phyloP scores from a whole-genome alignment of 257 asterid genomes.

The Solanum pinnatisectum region DNA sequence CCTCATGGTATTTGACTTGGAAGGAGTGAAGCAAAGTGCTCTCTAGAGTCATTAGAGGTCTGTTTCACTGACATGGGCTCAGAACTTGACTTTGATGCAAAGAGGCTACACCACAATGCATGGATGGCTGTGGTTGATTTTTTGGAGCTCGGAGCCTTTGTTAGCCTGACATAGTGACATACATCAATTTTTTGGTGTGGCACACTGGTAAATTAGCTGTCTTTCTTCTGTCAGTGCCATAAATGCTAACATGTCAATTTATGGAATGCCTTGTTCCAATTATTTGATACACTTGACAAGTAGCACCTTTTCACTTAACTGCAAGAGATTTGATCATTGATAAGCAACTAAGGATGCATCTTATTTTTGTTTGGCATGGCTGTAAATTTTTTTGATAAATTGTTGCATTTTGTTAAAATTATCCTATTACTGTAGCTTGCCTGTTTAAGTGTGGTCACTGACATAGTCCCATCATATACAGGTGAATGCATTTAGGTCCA shows the following conservation, averaged over 20 bases:
- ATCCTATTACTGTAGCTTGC: not conserved
- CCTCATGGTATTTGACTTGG: not conserved
- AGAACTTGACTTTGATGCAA: not conserved
- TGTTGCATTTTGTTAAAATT: not conserved
- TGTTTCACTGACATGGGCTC: not conserved
- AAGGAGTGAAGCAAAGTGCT: not conserved
- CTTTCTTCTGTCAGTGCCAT: not conserved
- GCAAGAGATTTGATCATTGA: not conserved
- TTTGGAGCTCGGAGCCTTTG: not conserved
- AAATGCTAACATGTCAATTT: not conserved
- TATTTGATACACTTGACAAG: not conserved
- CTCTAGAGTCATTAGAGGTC: not conserved
- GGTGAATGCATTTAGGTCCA: constrained; percentile 92
- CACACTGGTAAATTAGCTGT: not conserved
- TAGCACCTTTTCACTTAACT: not conserved
- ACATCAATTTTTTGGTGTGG: not conserved
- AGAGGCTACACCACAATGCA: not conserved
- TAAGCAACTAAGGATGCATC: not conserved
- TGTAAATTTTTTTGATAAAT: not conserved
- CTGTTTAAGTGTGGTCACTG: not conserved
- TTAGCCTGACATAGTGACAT: not conserved
- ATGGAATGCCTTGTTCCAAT: not conserved
- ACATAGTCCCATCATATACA: constrained; percentile 15
- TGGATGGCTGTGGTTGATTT: not conserved
- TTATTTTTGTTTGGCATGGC: not conserved